These are phyloP conservation scores for Endoconidiophora polonica DNA, from an alignment of 2,329 filamentous ascomycete species.

Conservation along the genomic window DNA sequence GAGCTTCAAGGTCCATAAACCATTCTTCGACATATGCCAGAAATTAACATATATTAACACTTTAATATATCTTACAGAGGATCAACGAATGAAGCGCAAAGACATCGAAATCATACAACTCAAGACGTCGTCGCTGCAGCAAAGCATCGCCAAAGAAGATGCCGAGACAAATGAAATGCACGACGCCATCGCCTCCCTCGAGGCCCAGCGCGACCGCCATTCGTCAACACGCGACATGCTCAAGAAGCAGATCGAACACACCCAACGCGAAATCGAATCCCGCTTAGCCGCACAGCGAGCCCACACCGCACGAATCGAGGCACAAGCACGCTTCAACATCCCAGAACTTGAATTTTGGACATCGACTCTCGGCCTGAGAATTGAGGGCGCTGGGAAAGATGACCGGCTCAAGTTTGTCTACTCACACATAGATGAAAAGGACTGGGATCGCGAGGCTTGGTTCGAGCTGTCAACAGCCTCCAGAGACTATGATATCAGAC, in stretches of 20 bases:
- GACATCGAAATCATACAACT: conserved; percentile 70
- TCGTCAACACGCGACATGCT: conserved; percentile 38
- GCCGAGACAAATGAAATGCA: conserved; percentile 65
- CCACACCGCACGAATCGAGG: conserved; percentile 58
- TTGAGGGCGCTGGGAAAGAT: conserved; percentile 72
- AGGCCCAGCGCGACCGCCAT: conserved; percentile 43
- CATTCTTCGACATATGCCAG: background rate
- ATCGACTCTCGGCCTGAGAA: conserved; percentile 69
- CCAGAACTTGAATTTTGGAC: conserved; percentile 96
- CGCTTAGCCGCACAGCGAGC: conserved; percentile 54
- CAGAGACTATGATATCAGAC: conserved; percentile 70
- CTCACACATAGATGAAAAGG: conserved; percentile 67
- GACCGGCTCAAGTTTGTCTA: conserved; percentile 85
- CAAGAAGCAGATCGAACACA: conserved; percentile 45
- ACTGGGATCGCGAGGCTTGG: conserved; percentile 80
- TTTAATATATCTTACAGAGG: conserved; percentile 40
- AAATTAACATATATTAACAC: background rate
- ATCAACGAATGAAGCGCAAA: conserved; percentile 75
- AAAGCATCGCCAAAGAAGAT: conserved; percentile 59
- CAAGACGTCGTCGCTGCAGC: conserved; percentile 53
- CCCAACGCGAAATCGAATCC: conserved; percentile 53
- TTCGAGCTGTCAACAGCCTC: conserved; percentile 76
- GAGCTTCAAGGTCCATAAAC: conserved; percentile 62
- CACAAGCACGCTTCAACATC: conserved; percentile 73
- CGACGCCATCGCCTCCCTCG: conserved; percentile 39